Evolutionary conservation across 108 stramenopile species (phyloP).

Genomic region (Pelagomonas calceolata): DNA sequence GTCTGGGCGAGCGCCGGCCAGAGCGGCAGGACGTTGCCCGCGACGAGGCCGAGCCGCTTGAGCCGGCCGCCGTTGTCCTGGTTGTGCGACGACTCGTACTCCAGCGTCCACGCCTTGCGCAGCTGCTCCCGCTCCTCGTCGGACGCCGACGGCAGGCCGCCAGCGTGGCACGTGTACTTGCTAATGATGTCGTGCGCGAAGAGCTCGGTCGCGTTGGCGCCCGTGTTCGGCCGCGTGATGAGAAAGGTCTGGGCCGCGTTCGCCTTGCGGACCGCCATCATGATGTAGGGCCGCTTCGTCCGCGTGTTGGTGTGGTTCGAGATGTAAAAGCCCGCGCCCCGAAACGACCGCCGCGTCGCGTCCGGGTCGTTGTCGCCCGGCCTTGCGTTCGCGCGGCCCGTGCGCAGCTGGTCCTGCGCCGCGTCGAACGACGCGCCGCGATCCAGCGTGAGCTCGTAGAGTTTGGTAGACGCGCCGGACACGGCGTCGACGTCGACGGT

Average conservation of each 20-base stretch:
- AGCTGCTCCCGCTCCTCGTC: conserved; percentile 13
- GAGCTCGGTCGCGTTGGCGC: conserved; percentile 40
- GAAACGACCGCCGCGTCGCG: neutral
- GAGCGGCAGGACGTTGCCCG: conserved; percentile 46
- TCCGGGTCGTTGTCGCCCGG: neutral
- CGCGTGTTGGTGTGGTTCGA: conserved; percentile 5
- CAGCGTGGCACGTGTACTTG: conserved; percentile 28
- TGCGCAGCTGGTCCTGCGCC: conserved; percentile 15
- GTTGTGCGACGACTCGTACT: conserved; percentile 28
- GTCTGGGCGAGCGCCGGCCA: conserved; percentile 45
- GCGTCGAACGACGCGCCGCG: conserved; percentile 36
- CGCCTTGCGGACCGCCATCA: conserved; percentile 32
- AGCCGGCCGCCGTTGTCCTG: conserved; percentile 30
- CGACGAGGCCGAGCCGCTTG: conserved; percentile 42
- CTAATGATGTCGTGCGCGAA: conserved; percentile 26
- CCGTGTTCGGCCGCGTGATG: conserved; percentile 50
- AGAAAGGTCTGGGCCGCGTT: neutral
- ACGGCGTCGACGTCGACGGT: conserved; percentile 36
- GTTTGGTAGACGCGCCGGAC: conserved; percentile 39
- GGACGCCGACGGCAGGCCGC: neutral
- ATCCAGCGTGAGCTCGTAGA: conserved; percentile 40
- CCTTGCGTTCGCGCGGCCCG: conserved; percentile 1
- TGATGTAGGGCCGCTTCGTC: conserved; percentile 23
- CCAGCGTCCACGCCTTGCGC: conserved; percentile 29
- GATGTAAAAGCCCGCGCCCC: conserved; percentile 3